These are phyloP conservation scores for Scheffersomyces insectosa DNA, from an alignment of 1,139 yeast species.

Conservation along the genomic window DNA sequence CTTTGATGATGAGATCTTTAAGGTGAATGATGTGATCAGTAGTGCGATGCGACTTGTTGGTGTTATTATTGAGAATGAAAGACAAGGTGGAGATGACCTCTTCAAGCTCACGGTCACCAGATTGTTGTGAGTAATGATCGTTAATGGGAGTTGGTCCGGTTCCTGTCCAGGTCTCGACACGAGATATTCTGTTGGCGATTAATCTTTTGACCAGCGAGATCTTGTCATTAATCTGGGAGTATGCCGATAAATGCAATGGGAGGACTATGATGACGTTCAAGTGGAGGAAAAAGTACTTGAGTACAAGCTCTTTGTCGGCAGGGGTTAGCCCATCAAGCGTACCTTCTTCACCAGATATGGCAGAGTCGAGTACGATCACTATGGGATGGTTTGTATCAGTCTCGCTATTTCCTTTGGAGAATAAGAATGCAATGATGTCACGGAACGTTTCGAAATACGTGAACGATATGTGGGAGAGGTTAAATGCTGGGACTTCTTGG, in stretches of 20 bases:
- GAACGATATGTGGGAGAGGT: neutral
- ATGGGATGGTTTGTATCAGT: slow-evolving; percentile 36
- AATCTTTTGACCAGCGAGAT: slow-evolving; percentile 28
- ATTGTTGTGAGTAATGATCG: slow-evolving; percentile 19
- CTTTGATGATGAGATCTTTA: slow-evolving; percentile 31
- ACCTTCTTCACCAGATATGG: neutral
- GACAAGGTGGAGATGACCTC: slow-evolving; percentile 37
- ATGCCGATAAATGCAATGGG: slow-evolving; percentile 18
- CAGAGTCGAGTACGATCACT: slow-evolving; percentile 28
- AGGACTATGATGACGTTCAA: slow-evolving; percentile 37
- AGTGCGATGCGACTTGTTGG: slow-evolving; percentile 23
- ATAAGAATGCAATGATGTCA: slow-evolving; percentile 19
- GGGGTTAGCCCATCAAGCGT: slow-evolving; percentile 21
- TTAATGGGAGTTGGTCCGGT: slow-evolving; percentile 33
- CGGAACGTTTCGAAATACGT: neutral
- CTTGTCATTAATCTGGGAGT: slow-evolving; percentile 21
- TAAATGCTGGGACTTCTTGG: neutral
- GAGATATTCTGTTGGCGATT: slow-evolving; percentile 40
- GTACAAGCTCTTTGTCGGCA: slow-evolving; percentile 31
- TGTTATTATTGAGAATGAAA: slow-evolving; percentile 24
- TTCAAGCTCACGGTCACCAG: slow-evolving; percentile 6
- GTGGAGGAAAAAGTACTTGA: slow-evolving; percentile 45
- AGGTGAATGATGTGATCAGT: slow-evolving; percentile 23
- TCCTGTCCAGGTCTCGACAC: slow-evolving; percentile 63
- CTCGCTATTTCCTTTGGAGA: slow-evolving; percentile 37